Conservation (phyloP, 1,284 basidiomycete genomes). For the Thecaphora frezii region DNA sequence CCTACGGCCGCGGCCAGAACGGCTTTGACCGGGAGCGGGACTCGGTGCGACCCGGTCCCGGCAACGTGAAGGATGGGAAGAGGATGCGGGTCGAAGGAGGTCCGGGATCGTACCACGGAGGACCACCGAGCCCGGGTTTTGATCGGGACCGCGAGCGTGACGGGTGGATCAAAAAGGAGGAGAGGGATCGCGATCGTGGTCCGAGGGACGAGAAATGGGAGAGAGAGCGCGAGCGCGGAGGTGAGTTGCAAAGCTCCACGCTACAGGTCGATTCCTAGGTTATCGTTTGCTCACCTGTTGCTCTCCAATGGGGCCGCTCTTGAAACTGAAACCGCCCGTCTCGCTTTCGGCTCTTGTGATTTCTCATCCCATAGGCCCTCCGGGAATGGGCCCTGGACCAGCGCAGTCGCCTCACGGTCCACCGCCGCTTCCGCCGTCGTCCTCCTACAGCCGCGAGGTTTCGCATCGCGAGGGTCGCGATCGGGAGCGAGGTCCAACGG, state of each 20-base stretch:
- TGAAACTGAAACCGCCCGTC: no score
- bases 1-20: conserved; percentile 30
- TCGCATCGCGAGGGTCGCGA: conserved; percentile 25
- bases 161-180: conserved; percentile 46
- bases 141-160: conserved; percentile 52
- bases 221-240: conserved; percentile 46
- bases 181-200: conserved; percentile 43
- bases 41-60: conserved; percentile 50
- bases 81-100: conserved; percentile 35
- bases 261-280: no score
- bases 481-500: conserved; percentile 13
- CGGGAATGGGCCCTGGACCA: conserved; percentile 16
- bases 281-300: no score
- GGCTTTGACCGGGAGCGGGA: conserved; percentile 57
- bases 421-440: conserved; percentile 35
- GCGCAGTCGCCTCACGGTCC: conserved; percentile 37
- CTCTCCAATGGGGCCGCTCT: no score
- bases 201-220: conserved; percentile 45
- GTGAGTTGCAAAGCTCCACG: no score
- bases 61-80: conserved; percentile 35
- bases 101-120: conserved; percentile 31
- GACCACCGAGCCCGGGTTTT: conserved; percentile 37
- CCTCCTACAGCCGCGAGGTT: conserved; percentile 30
- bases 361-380: no score
- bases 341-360: no score